These are phyloP conservation scores for Psilocybe azurescens DNA, from an alignment of 768 basidiomycete genomes.

Conservation along the genomic window DNA sequence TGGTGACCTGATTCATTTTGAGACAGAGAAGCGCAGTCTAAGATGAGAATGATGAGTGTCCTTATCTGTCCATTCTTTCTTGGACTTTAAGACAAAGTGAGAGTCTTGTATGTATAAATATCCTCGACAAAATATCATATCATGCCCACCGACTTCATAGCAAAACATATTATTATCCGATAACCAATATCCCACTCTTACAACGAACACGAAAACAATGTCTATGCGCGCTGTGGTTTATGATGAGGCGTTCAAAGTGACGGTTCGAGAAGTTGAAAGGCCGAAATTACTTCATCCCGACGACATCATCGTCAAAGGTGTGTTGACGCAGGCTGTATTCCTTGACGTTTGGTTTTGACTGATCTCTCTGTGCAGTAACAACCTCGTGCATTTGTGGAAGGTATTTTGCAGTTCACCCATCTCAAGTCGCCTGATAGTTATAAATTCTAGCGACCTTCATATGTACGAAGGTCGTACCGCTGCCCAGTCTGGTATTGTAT, in stretches of 20 bases:
- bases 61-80: background rate
- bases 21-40: background rate
- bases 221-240: constrained; percentile 61
- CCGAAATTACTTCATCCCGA: constrained; percentile 56
- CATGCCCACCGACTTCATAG: background rate
- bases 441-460: constrained; percentile 47
- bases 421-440: background rate
- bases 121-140: background rate
- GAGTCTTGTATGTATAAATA: constrained; percentile 1
- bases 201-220: background rate
- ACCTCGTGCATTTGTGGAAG: constrained; percentile 59
- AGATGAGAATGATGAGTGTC: background rate
- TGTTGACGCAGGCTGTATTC: background rate
- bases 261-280: constrained; percentile 49
- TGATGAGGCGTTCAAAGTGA: constrained; percentile 52
- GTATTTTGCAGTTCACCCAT: constrained; percentile 23
- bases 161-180: background rate
- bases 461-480: constrained; percentile 64
- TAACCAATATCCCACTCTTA: background rate
- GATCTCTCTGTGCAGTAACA: constrained; percentile 40
- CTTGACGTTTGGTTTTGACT: constrained; percentile 1
- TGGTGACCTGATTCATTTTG: background rate
- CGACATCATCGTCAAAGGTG: constrained; percentile 56
- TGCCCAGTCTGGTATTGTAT: constrained; percentile 53
- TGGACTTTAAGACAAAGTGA: background rate